A percentile compares a stretch with the other conserved stretches of the same genome.
phyloP scores from a whole-genome alignment of 257 asterid species.

The Solanum pennellii region DNA sequence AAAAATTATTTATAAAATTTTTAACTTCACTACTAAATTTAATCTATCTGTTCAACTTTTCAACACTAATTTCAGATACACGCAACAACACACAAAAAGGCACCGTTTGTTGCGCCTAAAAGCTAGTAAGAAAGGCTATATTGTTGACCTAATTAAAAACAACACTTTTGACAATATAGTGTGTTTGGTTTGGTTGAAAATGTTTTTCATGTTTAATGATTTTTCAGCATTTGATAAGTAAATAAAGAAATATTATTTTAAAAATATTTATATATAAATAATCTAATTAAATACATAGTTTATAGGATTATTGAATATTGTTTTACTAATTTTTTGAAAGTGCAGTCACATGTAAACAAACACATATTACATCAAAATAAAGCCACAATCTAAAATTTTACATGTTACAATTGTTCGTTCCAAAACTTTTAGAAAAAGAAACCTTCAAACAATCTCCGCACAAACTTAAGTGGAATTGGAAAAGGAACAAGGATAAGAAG shows the following conservation, averaged over 20 bases:
- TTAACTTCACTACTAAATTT: accelerated
- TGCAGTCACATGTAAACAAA: background rate
- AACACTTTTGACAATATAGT: background rate
- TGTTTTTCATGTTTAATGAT: background rate
- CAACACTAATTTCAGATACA: background rate
- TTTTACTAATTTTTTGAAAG: background rate
- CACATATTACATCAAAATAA: background rate
- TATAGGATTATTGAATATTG: too few relatives aligned
- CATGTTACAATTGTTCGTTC: background rate
- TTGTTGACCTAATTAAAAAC: background rate
- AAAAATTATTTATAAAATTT: too few relatives aligned
- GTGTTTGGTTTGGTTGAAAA: background rate
- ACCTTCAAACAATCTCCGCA: background rate
- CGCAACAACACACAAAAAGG: background rate
- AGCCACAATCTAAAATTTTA: too few relatives aligned
- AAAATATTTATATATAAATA: too few relatives aligned
- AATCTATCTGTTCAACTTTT: background rate
- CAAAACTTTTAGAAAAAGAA: too few relatives aligned
- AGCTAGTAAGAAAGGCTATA: background rate
- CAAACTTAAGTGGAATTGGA: too few relatives aligned
- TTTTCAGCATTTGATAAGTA: background rate
- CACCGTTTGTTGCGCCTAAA: background rate
- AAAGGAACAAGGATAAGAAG: background rate
- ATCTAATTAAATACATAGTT: background rate
- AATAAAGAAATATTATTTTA: too few relatives aligned